phyloP scores from a whole-genome alignment of 2,329 filamentous ascomycete genomes.

The Calonectria montana region DNA sequence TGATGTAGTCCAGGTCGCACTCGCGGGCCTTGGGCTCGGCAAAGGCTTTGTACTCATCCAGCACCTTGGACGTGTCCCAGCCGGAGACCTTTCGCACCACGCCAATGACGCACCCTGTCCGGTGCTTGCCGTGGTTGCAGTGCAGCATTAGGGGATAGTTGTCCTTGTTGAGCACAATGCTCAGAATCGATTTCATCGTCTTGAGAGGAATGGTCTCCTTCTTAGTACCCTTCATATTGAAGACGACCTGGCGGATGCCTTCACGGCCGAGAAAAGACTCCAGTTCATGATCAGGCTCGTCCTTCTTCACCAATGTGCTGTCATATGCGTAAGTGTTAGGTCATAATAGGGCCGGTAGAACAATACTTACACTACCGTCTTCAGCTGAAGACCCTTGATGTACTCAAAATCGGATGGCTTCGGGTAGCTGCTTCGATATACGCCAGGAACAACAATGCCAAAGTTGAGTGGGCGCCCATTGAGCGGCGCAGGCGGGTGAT shows the following conservation, averaged over 20 bases:
- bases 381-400: constrained; percentile 74
- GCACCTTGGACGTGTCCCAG: constrained; percentile 70
- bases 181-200: constrained; percentile 78
- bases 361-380: constrained; percentile 78
- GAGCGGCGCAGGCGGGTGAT: constrained; percentile 37
- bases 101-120: constrained; percentile 89
- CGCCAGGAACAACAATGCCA: constrained; percentile 76
- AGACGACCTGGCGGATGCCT: constrained; percentile 77
- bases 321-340: constrained; percentile 23
- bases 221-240: constrained; percentile 90
- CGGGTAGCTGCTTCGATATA: constrained; percentile 89
- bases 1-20: constrained; percentile 70
- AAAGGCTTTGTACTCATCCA: constrained; percentile 80
- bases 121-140: constrained; percentile 95
- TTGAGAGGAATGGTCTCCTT: constrained; percentile 75
- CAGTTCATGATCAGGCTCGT: constrained; percentile 64
- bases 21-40: constrained; percentile 70
- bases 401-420: constrained; percentile 76
- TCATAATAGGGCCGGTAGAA: constrained; percentile 10
- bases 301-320: constrained; percentile 73
- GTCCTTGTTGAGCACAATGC: constrained; percentile 74
- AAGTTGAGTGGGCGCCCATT: constrained; percentile 74
- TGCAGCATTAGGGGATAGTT: constrained; percentile 89
- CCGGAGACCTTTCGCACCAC: constrained; percentile 79
- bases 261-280: constrained; percentile 72